Evolutionary conservation across 129 eudicot genomes (phyloP).

Genomic region (Saposhnikovia divaricata): DNA sequence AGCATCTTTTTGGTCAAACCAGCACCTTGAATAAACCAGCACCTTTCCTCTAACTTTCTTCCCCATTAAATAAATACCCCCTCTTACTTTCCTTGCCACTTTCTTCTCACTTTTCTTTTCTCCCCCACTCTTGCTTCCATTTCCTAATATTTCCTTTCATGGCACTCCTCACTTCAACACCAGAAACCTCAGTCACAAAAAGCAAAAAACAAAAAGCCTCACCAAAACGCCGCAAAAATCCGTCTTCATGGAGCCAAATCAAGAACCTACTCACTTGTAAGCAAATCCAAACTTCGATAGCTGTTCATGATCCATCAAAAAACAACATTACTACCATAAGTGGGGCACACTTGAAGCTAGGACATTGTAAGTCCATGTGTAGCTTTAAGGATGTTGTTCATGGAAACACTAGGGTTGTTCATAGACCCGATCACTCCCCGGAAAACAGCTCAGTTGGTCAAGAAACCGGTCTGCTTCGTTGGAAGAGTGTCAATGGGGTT

Average conservation of each 20-base stretch:
- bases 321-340: background rate
- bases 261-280: slow-evolving; percentile 73
- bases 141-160: slow-evolving; percentile 20
- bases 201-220: slow-evolving; percentile 31
- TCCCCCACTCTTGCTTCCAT: background rate
- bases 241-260: slow-evolving; percentile 84
- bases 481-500: slow-evolving; percentile 24
- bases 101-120: slow-evolving; percentile 7
- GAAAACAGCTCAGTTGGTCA: slow-evolving; percentile 57
- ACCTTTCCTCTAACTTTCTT: background rate
- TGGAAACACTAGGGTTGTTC: slow-evolving; percentile 72
- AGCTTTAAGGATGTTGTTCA: slow-evolving; percentile 69
- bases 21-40: no score
- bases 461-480: slow-evolving; percentile 42
- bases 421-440: slow-evolving; percentile 82
- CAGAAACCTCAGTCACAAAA: slow-evolving; percentile 13
- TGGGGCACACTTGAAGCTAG: slow-evolving; percentile 31
- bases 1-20: no score
- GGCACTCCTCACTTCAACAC: slow-evolving; percentile 45
- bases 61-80: slow-evolving; percentile 1
- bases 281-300: slow-evolving; percentile 40
- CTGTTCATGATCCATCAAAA: slow-evolving; percentile 51
- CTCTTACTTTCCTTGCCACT: slow-evolving; percentile 24
- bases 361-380: slow-evolving; percentile 64
- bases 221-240: slow-evolving; percentile 36